Percentiles rank a stretch among this genome's conserved stretches.
Evolutionary conservation across 805 yeast species (phyloP).

Genomic region (Vanderwaltozyma verrucispora): DNA sequence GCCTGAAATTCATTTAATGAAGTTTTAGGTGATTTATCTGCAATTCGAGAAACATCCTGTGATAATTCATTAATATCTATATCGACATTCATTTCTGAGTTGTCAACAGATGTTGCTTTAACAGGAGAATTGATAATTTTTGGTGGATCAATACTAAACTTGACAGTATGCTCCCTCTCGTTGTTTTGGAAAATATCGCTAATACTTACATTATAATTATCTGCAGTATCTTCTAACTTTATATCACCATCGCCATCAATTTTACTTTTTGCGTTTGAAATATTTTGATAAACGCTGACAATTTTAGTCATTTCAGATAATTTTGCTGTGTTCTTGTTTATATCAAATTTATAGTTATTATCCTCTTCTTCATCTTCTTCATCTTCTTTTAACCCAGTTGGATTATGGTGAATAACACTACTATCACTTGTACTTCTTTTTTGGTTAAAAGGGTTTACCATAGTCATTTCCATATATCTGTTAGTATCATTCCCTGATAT

Average conservation of each 20-base stretch:
- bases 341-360: neutral
- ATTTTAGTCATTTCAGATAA: constrained; percentile 28
- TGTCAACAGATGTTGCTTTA: neutral
- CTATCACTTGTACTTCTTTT: constrained; percentile 11
- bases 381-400: too few relatives aligned
- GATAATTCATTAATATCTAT: neutral
- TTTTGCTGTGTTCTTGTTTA: constrained; percentile 6
- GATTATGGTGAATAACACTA: constrained; percentile 20
- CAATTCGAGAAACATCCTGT: neutral
- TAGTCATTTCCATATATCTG: constrained; percentile 25
- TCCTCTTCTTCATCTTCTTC: neutral
- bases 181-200: constrained; percentile 18
- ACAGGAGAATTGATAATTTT: constrained; percentile 12
- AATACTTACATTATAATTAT: constrained; percentile 10
- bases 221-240: neutral
- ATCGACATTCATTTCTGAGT: neutral
- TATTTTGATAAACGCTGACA: constrained; percentile 22
- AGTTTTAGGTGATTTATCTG: neutral
- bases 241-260: constrained; percentile 5
- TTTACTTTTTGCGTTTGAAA: constrained; percentile 3
- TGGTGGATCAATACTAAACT: constrained; percentile 20
- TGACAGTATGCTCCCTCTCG: constrained; percentile 14
- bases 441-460: constrained; percentile 25
- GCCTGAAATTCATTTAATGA: neutral
- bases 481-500: constrained; percentile 4